Base-by-base conservation (phyloP, 1,139 yeast genomes). In the Candida buenavistaensis region DNA sequence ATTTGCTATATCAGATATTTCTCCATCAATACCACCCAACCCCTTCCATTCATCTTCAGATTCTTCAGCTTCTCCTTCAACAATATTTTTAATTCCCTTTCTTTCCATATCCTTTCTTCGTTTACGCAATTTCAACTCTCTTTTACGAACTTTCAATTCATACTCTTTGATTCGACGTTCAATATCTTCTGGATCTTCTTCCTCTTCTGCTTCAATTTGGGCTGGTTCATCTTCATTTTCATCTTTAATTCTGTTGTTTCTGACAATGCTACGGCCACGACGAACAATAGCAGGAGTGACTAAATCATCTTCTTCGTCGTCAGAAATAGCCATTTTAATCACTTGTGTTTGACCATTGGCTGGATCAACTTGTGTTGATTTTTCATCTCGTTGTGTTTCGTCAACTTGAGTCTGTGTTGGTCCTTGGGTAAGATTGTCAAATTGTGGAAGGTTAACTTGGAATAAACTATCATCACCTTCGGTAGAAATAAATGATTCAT, bases 41-140 rank as follows among this genome's bases (percentile, higher is more conserved):
- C 96, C 96, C 32, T 80, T 81, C 90, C 95, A 90, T 63, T 90
- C 97, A 65, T 90, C 97, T 45, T 92, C 97, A 26, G 96, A 87
- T 64, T 92, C 97, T 47, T 80, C 94, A 29, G 98, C 98, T 64
- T 90, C 96, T 28, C 83, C 85, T 43, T 85, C 90, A 42, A 84
- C 66, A 14, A 81, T 64, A n/a, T 66, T 63, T 38, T 67, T 66
- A 21, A 78, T 54, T 0, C 82, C 82, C 40, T 64, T 68, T 27
- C 69, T 59, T 45, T 69, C 80, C 60, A 75, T 59, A 45, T 74
- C 80, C 46, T 61, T 65, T 44, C 78, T 64, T 38, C 57, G 61
- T 41, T 58, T 59, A 23, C 68, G 58, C 10, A 60, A 51, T 43
- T 52, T 64, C 50, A 63, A 55, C 43, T 69, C 72, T 43, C 61